These are phyloP conservation scores for Leptographium galeiforme DNA, from an alignment of 2,329 filamentous ascomycete species.

Conservation along the genomic window DNA sequence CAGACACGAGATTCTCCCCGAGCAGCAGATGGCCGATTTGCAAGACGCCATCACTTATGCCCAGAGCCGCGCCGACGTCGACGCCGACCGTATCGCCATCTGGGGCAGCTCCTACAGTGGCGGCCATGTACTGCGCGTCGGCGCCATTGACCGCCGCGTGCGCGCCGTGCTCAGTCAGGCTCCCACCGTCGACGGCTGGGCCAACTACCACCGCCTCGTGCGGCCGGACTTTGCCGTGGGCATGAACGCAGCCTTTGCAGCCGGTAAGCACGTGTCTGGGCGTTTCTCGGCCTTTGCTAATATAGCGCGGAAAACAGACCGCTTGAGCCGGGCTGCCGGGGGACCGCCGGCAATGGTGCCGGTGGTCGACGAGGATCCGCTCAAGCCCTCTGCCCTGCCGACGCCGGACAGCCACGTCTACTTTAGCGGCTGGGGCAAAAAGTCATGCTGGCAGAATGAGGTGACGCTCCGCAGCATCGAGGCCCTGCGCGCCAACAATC, in stretches of 20 bases:
- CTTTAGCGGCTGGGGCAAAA: slow-evolving; percentile 15
- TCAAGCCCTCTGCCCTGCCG: neutral
- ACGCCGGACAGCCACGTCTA: neutral
- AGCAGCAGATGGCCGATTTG: slow-evolving; percentile 19
- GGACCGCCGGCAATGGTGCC: neutral
- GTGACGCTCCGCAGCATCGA: slow-evolving; percentile 18
- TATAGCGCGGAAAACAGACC: neutral
- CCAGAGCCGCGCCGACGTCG: neutral
- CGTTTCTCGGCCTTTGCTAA: too few species aligned
- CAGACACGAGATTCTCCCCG: slow-evolving; percentile 18
- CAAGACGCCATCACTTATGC: slow-evolving; percentile 25
- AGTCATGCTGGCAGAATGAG: slow-evolving; percentile 17
- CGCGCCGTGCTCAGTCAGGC: slow-evolving; percentile 25
- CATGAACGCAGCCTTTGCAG: neutral
- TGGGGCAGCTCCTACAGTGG: slow-evolving; percentile 24
- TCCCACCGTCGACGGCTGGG: slow-evolving; percentile 19
- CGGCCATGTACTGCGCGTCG: slow-evolving; percentile 24
- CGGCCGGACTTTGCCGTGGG: slow-evolving; percentile 16
- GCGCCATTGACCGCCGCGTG: slow-evolving; percentile 23
- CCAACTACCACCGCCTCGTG: slow-evolving; percentile 21
- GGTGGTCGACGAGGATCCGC: neutral
- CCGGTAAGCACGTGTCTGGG: neutral
- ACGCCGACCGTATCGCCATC: slow-evolving; percentile 9
- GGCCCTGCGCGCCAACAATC: slow-evolving; percentile 12
- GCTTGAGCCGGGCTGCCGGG: neutral